Percentiles rank a stretch among this genome's conserved stretches.
phyloP scores from a whole-genome alignment of 345 rosid species.

The Citrus australasica region DNA sequence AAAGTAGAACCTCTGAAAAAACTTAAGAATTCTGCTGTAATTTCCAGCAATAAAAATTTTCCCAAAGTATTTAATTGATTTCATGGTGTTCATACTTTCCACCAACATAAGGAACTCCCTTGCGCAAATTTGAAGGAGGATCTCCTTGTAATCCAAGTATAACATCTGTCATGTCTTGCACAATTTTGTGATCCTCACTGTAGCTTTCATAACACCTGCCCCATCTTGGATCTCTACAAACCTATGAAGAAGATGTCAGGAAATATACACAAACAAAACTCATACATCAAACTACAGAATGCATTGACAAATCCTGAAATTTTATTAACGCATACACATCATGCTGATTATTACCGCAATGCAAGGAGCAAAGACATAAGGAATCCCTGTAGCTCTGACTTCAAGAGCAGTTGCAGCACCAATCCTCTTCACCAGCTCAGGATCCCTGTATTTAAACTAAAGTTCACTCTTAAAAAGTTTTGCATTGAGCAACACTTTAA shows the following conservation, averaged over 20 bases:
- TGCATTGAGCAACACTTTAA: background rate
- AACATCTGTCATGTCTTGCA: constrained; percentile 78
- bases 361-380: constrained; percentile 92
- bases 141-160: constrained; percentile 93
- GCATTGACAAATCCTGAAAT: background rate
- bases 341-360: constrained; percentile 67
- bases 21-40: background rate
- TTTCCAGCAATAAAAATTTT: background rate
- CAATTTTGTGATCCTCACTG: constrained; percentile 80
- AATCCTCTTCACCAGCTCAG: constrained; percentile 76
- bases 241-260: constrained; percentile 43
- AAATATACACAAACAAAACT: background rate
- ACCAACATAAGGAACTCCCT: constrained; percentile 81
- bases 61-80: background rate
- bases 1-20: background rate
- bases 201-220: constrained; percentile 97
- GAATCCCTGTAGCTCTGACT: constrained; percentile 96
- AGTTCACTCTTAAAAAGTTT: background rate
- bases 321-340: background rate
- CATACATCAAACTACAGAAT: background rate
- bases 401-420: constrained; percentile 98
- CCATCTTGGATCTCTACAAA: constrained; percentile 98
- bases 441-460: constrained; percentile 52
- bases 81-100: constrained; percentile 66
- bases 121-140: constrained; percentile 49